Evolutionary conservation across 1,139 yeast genomes (phyloP).

Genomic region (Suhomyces atakaporum): DNA sequence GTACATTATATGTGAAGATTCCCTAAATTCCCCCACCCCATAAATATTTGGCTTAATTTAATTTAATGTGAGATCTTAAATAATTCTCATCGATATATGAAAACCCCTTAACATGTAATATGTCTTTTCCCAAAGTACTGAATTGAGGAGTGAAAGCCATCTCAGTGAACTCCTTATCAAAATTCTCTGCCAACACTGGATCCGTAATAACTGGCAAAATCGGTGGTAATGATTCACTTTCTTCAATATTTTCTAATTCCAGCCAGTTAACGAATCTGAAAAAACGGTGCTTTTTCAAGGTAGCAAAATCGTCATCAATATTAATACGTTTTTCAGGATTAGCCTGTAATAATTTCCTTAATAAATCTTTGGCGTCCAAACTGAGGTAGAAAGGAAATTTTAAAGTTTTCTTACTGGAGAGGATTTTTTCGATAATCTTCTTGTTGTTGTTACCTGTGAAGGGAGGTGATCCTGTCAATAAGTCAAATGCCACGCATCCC

Average conservation of each 20-base stretch:
- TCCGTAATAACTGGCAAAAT: constrained; percentile 84
- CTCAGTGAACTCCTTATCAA: constrained; percentile 85
- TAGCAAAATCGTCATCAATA: constrained; percentile 55
- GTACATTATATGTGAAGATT: background rate
- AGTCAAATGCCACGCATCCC: constrained; percentile 86
- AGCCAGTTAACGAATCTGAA: constrained; percentile 81
- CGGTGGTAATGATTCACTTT: constrained; percentile 59
- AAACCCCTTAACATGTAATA: constrained; percentile 46
- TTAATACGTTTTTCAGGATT: constrained; percentile 76
- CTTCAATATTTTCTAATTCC: constrained; percentile 48
- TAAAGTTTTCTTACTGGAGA: constrained; percentile 62
- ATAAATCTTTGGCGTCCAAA: constrained; percentile 80
- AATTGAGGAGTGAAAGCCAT: constrained; percentile 55
- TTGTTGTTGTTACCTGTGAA: constrained; percentile 88
- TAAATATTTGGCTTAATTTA: too few species aligned
- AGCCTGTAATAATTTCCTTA: constrained; percentile 70
- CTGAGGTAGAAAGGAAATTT: constrained; percentile 82
- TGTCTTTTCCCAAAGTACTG: constrained; percentile 24
- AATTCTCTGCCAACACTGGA: constrained; percentile 87
- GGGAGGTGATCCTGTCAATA: constrained; percentile 91
- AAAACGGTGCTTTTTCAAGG: constrained; percentile 69
- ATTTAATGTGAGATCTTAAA: constrained; percentile 17
- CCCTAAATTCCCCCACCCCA: too few species aligned
- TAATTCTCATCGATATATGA: constrained; percentile 47
- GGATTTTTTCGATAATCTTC: constrained; percentile 76